Evolutionary conservation across 768 basidiomycete species (phyloP).

Genomic region (Suillus weaverae): DNA sequence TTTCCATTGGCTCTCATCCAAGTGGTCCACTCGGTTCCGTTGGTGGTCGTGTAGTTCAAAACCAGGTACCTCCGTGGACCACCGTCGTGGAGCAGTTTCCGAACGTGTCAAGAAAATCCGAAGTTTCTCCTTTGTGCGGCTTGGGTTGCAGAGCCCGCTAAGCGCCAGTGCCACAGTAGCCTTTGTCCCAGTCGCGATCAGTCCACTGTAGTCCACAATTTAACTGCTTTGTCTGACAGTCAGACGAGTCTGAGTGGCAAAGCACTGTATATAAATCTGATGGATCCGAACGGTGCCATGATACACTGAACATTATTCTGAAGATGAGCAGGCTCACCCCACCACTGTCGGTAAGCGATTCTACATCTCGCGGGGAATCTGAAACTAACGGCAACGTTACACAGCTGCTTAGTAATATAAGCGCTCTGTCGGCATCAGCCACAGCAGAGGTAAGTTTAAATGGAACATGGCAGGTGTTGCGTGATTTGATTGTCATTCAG

Average conservation of each 20-base stretch:
- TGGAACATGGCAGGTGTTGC: background rate
- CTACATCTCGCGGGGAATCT: background rate
- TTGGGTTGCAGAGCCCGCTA: background rate
- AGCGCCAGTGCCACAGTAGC: background rate
- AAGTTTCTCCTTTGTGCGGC: constrained; percentile 1
- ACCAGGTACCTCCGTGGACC: background rate
- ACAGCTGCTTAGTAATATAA: constrained; percentile 30
- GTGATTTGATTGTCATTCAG: constrained; percentile 13
- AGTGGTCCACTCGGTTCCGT: background rate
- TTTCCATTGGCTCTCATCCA: background rate
- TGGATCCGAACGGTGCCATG: background rate
- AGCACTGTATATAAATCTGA: constrained; percentile 24
- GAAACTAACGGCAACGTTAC: background rate
- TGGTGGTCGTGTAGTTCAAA: background rate
- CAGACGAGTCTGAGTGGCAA: constrained; percentile 24
- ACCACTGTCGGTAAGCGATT: constrained; percentile 27
- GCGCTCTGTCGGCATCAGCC: constrained; percentile 13
- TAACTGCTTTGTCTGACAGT: constrained; percentile 22
- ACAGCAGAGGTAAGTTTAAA: constrained; percentile 20
- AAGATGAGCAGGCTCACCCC: constrained; percentile 34
- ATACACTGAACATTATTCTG: background rate
- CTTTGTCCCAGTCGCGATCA: constrained; percentile 14
- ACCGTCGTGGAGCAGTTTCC: background rate
- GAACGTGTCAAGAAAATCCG: background rate
- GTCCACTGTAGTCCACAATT: constrained; percentile 9